Evolutionary conservation across 73 alveolate genomes (phyloP).

Genomic region (Paramecium sexaurelia): DNA sequence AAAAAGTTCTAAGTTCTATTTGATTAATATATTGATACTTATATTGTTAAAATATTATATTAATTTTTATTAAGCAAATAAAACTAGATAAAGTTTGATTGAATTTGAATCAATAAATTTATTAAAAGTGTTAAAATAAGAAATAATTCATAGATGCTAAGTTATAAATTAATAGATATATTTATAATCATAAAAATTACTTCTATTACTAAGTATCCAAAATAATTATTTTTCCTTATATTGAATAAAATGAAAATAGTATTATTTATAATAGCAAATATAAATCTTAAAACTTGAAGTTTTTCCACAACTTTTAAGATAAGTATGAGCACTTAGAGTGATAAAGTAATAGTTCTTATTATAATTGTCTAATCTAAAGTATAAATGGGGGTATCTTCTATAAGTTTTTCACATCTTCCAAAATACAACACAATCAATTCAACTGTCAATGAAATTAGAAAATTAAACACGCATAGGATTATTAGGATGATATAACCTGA

Average conservation of each 20-base stretch:
- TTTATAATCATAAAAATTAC: not conserved
- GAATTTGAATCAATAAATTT: not conserved
- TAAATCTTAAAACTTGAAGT: too few relatives aligned
- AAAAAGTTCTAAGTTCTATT: not conserved
- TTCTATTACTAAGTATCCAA: not conserved
- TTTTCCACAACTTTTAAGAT: too few relatives aligned
- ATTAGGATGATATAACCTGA: not conserved
- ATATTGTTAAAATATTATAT: not conserved
- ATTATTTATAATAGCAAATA: too few relatives aligned
- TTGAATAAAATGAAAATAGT: too few relatives aligned
- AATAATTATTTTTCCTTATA: not conserved
- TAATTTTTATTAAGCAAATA: not conserved
- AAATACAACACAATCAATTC: not conserved
- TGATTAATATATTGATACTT: not conserved
- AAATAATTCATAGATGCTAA: not conserved
- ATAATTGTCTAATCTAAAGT: not conserved
- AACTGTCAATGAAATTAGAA: not conserved
- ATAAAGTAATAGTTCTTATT: too few relatives aligned
- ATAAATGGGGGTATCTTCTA: not conserved
- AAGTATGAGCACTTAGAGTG: too few relatives aligned
- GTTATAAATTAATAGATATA: not conserved
- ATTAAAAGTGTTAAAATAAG: not conserved
- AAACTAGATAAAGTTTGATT: not conserved
- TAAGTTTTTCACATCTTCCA: conserved; percentile 12
- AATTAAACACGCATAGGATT: not conserved